A percentile compares a stretch with the other conserved stretches of the same genome.
Conservation (phyloP, 2,329 filamentous ascomycete genomes). For the Madurella fahalii region DNA sequence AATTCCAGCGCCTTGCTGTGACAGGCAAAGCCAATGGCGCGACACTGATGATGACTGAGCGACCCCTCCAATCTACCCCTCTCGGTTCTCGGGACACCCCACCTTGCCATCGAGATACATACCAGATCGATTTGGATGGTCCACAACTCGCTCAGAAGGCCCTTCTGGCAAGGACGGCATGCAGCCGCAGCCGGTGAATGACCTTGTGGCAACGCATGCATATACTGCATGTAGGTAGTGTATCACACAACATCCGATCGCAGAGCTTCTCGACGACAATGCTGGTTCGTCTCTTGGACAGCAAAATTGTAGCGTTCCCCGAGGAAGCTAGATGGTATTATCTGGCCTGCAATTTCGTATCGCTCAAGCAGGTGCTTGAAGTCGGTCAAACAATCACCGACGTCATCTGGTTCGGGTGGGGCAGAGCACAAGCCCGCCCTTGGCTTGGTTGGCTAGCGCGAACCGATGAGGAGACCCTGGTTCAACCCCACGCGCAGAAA, state of each 20-base stretch:
- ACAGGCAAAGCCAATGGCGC: too few relatives aligned
- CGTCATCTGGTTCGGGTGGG: conserved; percentile 11
- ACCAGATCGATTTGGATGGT: background rate
- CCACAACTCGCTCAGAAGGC: too few relatives aligned
- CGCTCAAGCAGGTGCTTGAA: conserved; percentile 2
- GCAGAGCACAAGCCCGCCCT: too few relatives aligned
- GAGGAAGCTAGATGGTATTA: too few relatives aligned
- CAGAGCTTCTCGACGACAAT: background rate
- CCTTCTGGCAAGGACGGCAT: background rate
- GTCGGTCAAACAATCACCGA: background rate
- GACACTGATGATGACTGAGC: background rate
- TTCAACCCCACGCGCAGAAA: too few relatives aligned
- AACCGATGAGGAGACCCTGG: too few relatives aligned
- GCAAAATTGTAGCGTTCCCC: conserved; percentile 3
- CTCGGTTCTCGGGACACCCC: conserved; percentile 8
- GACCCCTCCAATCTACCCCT: conserved; percentile 5
- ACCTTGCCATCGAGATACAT: background rate
- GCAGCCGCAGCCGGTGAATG: background rate
- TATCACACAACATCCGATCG: too few relatives aligned
- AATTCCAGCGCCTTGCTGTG: too few relatives aligned
- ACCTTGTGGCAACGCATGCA: background rate
- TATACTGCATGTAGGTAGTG: too few relatives aligned
- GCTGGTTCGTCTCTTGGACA: background rate
- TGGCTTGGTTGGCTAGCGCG: too few relatives aligned
- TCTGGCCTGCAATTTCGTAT: too few relatives aligned